Conservation (phyloP, 2,329 filamentous ascomycete genomes). For the Leptographium radiaticola region DNA sequence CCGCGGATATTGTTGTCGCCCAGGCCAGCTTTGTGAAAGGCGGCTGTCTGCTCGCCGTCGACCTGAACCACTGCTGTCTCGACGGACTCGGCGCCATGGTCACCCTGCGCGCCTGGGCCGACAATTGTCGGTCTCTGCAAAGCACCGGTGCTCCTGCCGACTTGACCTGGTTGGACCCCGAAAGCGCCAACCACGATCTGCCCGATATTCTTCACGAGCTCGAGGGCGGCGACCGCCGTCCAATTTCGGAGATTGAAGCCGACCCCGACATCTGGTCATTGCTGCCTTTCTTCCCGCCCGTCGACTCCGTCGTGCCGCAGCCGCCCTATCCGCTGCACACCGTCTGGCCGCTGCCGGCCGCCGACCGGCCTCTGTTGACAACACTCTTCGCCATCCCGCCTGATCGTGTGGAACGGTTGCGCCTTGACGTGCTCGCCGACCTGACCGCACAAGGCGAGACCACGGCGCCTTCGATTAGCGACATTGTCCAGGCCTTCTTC, state of each 20-base stretch:
- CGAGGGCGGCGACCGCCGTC: neutral
- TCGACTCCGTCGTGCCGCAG: neutral
- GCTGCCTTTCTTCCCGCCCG: neutral
- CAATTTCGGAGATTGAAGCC: neutral
- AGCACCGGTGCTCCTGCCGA: neutral
- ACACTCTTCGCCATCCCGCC: neutral
- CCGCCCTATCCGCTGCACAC: neutral
- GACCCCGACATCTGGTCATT: neutral
- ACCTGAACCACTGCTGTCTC: conserved; percentile 3
- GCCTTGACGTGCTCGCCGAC: neutral
- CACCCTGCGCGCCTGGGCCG: neutral
- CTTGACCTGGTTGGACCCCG: neutral
- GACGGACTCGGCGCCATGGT: conserved; percentile 1
- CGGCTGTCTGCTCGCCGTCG: conserved; percentile 1
- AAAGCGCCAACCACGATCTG: conserved; percentile 3
- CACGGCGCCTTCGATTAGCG: neutral
- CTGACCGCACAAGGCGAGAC: neutral
- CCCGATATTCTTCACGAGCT: neutral
- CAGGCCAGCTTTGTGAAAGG: conserved; percentile 3
- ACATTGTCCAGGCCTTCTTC: conserved; percentile 1
- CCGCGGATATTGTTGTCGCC: neutral
- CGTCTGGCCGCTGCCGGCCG: conserved; percentile 1
- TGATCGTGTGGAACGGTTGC: neutral
- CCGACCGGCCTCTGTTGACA: neutral
- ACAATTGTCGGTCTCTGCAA: conserved; percentile 1